A percentile compares a stretch with the other conserved stretches of the same genome.
Conservation (phyloP, 352 stramenopile species). For the Phytophthora sp. region DNA sequence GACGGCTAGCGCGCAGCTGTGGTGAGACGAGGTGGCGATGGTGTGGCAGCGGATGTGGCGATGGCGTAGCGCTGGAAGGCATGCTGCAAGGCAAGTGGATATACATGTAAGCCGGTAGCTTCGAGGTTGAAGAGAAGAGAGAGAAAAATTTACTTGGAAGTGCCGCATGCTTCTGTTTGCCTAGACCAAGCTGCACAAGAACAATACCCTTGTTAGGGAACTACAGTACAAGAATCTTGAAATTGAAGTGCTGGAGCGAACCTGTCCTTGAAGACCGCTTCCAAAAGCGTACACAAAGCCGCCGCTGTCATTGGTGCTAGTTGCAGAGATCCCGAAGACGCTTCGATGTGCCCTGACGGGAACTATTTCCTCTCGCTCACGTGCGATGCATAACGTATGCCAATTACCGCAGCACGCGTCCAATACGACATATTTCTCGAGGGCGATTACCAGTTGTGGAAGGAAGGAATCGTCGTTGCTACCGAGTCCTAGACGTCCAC, state of each 20-base stretch:
- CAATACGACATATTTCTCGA: constrained; percentile 60
- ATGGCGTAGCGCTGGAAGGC: constrained; percentile 58
- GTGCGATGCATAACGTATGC: constrained; percentile 75
- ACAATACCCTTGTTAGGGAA: not conserved
- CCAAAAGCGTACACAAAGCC: constrained; percentile 75
- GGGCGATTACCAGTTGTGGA: constrained; percentile 53
- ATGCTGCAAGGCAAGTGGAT: constrained; percentile 50
- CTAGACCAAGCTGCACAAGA: constrained; percentile 58
- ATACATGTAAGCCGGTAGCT: not conserved
- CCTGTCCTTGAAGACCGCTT: constrained; percentile 72
- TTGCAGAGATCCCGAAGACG: not conserved
- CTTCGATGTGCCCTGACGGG: constrained; percentile 2
- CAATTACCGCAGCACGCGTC: constrained; percentile 69
- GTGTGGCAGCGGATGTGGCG: constrained; percentile 54
- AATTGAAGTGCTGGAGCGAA: constrained; percentile 6
- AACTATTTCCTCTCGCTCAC: constrained; percentile 21
- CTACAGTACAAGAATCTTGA: not conserved
- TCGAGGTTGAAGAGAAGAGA: not conserved
- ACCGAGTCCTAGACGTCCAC: constrained; percentile 89
- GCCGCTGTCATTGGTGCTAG: constrained; percentile 10
- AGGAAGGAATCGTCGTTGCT: constrained; percentile 45
- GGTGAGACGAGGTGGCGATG: constrained; percentile 61
- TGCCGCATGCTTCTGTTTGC: constrained; percentile 67
- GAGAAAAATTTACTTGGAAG: constrained; percentile 55
- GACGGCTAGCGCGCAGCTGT: constrained; percentile 56